Evolutionary conservation across 441 rosid genomes (phyloP).

Genomic region (Populus hybrid): DNA sequence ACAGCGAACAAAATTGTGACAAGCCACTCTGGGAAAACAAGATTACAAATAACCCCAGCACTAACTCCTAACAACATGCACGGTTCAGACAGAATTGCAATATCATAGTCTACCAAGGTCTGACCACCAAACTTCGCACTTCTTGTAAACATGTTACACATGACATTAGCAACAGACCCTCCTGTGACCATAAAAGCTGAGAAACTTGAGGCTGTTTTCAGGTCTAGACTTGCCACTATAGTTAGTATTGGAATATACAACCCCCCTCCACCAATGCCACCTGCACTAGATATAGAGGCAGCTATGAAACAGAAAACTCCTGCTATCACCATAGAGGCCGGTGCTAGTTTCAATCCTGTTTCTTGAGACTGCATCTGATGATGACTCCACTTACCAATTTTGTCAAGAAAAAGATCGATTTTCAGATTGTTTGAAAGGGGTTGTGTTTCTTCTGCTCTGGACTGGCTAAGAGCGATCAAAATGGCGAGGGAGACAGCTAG

Average conservation of each 20-base stretch:
- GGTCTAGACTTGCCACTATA: slow-evolving; percentile 66
- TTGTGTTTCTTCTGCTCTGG: slow-evolving; percentile 27
- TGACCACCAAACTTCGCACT: slow-evolving; percentile 44
- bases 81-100: slow-evolving; percentile 78
- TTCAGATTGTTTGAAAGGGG: slow-evolving; percentile 20
- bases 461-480: slow-evolving; percentile 25
- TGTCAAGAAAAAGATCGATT: slow-evolving; percentile 19
- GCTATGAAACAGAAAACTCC: slow-evolving; percentile 65
- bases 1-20: slow-evolving; percentile 63
- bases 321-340: slow-evolving; percentile 39
- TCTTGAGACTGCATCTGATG: slow-evolving; percentile 19
- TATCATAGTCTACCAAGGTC: slow-evolving; percentile 61
- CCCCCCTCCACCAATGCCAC: slow-evolving; percentile 97
- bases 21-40: slow-evolving; percentile 82
- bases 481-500: slow-evolving; percentile 28
- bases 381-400: slow-evolving; percentile 34
- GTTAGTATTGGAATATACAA: slow-evolving; percentile 74
- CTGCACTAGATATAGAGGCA: slow-evolving; percentile 79
- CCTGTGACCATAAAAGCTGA: slow-evolving; percentile 96
- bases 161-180: slow-evolving; percentile 80
- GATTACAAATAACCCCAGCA: too few species aligned
- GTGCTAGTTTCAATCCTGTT: slow-evolving; percentile 31
- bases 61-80: too few species aligned
- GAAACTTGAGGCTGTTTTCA: slow-evolving; percentile 72
- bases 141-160: slow-evolving; percentile 40